A percentile compares a stretch with the other conserved stretches of the same genome.
Conservation (phyloP, 768 basidiomycete species). For the Naganishia friedmannii region DNA sequence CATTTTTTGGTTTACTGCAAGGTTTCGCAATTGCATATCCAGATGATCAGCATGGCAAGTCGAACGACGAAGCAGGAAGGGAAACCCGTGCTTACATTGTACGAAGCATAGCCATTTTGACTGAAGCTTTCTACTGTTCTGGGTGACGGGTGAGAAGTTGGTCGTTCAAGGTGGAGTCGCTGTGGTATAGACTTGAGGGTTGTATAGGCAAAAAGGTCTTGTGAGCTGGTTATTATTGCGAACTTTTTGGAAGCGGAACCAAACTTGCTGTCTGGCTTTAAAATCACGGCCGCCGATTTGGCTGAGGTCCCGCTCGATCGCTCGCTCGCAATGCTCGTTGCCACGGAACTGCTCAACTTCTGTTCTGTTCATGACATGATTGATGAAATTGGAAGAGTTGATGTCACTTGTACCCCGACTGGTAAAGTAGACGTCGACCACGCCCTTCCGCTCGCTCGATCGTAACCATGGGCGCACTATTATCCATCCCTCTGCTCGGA, state of each 20-base stretch:
- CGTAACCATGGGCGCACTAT: slow-evolving; percentile 52
- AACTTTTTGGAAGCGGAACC: slow-evolving; percentile 1
- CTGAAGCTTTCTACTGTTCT: not conserved
- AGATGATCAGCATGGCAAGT: not conserved
- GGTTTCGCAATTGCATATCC: not conserved
- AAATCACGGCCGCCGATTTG: not conserved
- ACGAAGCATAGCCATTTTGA: slow-evolving; percentile 51
- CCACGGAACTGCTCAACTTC: too few species aligned
- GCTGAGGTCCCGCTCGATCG: not conserved
- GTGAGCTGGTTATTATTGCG: not conserved
- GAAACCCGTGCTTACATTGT: slow-evolving; percentile 44
- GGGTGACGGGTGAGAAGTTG: not conserved
- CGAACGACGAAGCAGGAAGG: not conserved
- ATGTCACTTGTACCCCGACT: too few species aligned
- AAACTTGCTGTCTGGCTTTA: not conserved
- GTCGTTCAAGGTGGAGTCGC: not conserved
- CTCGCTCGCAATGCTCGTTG: not conserved
- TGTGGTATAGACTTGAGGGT: not conserved
- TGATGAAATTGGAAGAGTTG: too few species aligned
- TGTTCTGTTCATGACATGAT: too few species aligned
- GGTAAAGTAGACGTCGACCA: not conserved
- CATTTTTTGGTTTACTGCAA: slow-evolving; percentile 85
- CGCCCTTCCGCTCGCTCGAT: too few species aligned
- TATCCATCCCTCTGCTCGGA: slow-evolving; percentile 54
- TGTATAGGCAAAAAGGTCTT: not conserved